Percentiles rank a stretch among this genome's conserved stretches.
Conservation (phyloP, 495 filamentous ascomycete species). For the Stereocaulon alpinum region DNA sequence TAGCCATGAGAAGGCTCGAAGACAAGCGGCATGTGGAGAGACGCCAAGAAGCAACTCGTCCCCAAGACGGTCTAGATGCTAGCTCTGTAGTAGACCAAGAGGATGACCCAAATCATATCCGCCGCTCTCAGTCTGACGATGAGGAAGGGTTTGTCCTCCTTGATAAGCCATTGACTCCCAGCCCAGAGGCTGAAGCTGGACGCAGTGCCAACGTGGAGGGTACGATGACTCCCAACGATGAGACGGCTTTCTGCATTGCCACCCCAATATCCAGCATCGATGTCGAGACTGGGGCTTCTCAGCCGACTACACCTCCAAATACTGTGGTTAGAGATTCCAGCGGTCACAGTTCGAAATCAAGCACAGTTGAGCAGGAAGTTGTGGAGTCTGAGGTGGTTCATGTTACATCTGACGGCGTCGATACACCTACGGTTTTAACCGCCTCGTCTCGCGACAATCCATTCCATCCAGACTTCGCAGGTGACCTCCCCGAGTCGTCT, state of each 20-base stretch:
- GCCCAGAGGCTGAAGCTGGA: background rate
- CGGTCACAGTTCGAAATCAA: background rate
- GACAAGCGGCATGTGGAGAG: background rate
- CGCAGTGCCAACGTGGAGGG: background rate
- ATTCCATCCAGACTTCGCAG: conserved; percentile 11
- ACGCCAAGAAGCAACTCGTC: background rate
- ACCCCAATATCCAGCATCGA: background rate
- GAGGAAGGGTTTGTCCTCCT: conserved; percentile 10
- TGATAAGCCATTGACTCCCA: conserved; percentile 1
- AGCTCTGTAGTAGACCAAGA: background rate
- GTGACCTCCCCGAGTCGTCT: background rate
- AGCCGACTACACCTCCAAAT: background rate
- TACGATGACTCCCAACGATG: background rate
- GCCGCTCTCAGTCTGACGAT: background rate
- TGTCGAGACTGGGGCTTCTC: background rate
- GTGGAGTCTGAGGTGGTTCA: background rate
- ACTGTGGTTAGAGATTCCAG: background rate
- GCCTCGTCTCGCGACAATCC: conserved; percentile 3
- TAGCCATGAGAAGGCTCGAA: conserved; percentile 28
- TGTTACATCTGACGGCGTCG: background rate
- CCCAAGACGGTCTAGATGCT: background rate
- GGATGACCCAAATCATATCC: background rate
- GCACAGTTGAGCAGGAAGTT: background rate
- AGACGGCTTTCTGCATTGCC: background rate
- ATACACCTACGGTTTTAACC: background rate